Evolutionary conservation across 1,284 basidiomycete species (phyloP).

Genomic region (Microbotryum violaceum): DNA sequence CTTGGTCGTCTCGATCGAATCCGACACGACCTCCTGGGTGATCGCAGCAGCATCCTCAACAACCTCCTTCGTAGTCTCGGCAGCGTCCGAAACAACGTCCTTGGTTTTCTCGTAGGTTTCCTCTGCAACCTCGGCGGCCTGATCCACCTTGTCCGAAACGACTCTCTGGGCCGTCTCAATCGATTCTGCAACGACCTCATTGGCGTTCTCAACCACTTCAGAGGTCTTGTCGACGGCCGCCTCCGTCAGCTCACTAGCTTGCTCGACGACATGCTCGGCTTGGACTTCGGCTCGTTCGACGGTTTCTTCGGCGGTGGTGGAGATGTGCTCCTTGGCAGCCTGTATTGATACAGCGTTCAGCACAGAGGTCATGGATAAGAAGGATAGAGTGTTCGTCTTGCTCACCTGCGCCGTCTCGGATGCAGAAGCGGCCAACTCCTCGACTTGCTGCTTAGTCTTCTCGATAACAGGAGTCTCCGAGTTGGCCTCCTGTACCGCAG

Average conservation of each 20-base stretch:
- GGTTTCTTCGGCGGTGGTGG: too few species aligned
- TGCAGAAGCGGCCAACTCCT: background rate
- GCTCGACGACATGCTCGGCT: too few species aligned
- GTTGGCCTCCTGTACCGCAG: background rate
- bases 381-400: background rate
- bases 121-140: background rate
- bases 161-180: background rate
- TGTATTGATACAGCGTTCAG: background rate
- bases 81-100: background rate
- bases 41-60: background rate
- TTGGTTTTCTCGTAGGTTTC: background rate
- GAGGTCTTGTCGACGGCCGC: background rate
- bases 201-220: background rate
- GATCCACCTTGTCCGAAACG: background rate
- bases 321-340: too few species aligned
- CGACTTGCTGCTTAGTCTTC: background rate
- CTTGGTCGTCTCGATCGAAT: background rate
- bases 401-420: background rate
- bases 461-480: background rate
- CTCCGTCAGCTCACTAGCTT: too few species aligned
- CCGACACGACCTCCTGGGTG: background rate
- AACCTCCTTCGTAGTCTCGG: background rate
- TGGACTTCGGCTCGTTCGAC: too few species aligned
- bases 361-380: constrained; percentile 1
- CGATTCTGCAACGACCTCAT: background rate